These are phyloP conservation scores for Thelonectria discophora DNA, from an alignment of 2,329 filamentous ascomycete genomes.

Conservation along the genomic window DNA sequence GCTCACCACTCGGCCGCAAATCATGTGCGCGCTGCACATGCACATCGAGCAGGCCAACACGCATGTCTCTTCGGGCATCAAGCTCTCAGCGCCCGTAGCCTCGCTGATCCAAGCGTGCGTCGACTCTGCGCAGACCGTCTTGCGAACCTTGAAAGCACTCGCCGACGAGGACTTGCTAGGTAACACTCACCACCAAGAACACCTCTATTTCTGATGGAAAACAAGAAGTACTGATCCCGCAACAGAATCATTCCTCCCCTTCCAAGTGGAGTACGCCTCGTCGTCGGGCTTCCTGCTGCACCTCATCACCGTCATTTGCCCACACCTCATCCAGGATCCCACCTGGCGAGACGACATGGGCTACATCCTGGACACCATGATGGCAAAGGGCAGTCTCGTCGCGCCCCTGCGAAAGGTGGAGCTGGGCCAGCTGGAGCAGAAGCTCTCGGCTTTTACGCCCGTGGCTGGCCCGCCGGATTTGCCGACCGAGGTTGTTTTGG, in stretches of 20 bases:
- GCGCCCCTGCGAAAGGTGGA: slow-evolving; percentile 50
- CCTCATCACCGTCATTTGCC: slow-evolving; percentile 46
- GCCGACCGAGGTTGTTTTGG: too few relatives aligned
- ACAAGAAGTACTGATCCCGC: neutral
- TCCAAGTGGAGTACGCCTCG: slow-evolving; percentile 53
- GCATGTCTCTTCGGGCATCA: slow-evolving; percentile 28
- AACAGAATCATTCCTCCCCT: slow-evolving; percentile 48
- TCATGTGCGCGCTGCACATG: slow-evolving; percentile 47
- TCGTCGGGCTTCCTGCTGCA: slow-evolving; percentile 53
- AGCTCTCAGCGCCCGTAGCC: slow-evolving; percentile 37
- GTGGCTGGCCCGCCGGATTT: slow-evolving; percentile 17
- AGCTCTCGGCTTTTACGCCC: slow-evolving; percentile 48
- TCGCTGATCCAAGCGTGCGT: slow-evolving; percentile 44
- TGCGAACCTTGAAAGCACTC: slow-evolving; percentile 39
- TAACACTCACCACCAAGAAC: neutral
- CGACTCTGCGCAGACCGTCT: slow-evolving; percentile 41
- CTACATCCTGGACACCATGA: slow-evolving; percentile 50
- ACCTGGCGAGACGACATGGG: slow-evolving; percentile 49
- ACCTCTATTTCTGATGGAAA: accelerated
- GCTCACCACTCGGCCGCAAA: slow-evolving; percentile 43
- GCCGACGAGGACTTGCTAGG: slow-evolving; percentile 44
- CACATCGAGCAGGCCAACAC: slow-evolving; percentile 41
- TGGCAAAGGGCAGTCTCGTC: slow-evolving; percentile 49
- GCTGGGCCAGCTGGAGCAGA: slow-evolving; percentile 49
- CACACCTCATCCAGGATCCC: slow-evolving; percentile 46